These are phyloP conservation scores for Dactylonectria estremocensis DNA, from an alignment of 2,329 filamentous ascomycete genomes.

Conservation along the genomic window DNA sequence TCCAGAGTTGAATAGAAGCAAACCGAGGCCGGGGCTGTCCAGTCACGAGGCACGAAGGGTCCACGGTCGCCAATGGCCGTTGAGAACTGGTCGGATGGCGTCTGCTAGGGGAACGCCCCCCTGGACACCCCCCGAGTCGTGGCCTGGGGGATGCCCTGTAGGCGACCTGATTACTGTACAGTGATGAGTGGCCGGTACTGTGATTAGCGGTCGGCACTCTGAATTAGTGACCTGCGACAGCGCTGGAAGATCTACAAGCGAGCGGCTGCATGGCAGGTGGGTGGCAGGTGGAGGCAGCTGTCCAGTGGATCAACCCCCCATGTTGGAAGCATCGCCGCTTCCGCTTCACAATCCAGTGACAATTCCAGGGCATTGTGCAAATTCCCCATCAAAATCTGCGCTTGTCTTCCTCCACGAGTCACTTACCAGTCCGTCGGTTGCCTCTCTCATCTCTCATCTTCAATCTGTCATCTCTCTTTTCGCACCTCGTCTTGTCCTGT, in stretches of 20 bases:
- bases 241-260: conserved; percentile 14
- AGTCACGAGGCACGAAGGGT: conserved; percentile 45
- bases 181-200: no score
- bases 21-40: conserved; percentile 27
- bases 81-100: conserved; percentile 22
- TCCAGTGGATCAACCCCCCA: conserved; percentile 26
- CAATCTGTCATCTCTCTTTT: neutral
- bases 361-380: conserved; percentile 17
- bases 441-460: neutral
- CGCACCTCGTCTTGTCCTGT: conserved; percentile 15
- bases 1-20: conserved; percentile 14
- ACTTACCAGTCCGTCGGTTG: neutral
- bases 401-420: conserved; percentile 6
- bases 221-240: neutral
- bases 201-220: no score
- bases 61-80: conserved; percentile 49
- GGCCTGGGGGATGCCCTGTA: no score
- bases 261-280: neutral
- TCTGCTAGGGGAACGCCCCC: conserved; percentile 24
- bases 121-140: neutral
- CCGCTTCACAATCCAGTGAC: conserved; percentile 20
- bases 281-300: conserved; percentile 2
- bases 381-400: conserved; percentile 30
- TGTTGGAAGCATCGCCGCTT: conserved; percentile 29
- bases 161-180: no score